phyloP scores from a whole-genome alignment of 2,329 filamentous ascomycete genomes.

The Epichloe amarillans region DNA sequence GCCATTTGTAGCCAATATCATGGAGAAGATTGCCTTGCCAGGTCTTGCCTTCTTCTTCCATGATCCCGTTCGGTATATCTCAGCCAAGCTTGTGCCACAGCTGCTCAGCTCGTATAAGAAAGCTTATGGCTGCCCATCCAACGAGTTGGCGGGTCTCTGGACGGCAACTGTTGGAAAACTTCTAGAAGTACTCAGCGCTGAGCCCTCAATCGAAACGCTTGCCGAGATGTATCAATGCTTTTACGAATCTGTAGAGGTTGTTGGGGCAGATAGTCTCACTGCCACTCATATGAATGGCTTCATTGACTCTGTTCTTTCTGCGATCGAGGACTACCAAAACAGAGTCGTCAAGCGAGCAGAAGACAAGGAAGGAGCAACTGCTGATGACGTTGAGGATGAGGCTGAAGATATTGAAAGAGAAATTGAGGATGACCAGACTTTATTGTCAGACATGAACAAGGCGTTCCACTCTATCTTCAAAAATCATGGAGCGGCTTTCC shows the following conservation, averaged over 20 bases:
- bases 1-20: conserved; percentile 80
- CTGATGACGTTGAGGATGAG: conserved; percentile 82
- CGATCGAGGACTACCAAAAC: conserved; percentile 84
- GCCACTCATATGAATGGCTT: conserved; percentile 72
- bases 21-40: conserved; percentile 91
- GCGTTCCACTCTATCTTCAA: conserved; percentile 99
- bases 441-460: conserved; percentile 99
- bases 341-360: conserved; percentile 75
- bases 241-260: conserved; percentile 92
- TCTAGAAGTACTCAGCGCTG: conserved; percentile 81
- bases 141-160: conserved; percentile 74
- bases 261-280: conserved; percentile 72
- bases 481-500: conserved; percentile 75
- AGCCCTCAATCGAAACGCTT: conserved; percentile 89
- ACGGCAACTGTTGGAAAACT: conserved; percentile 75
- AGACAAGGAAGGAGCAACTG: conserved; percentile 58
- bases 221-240: conserved; percentile 99
- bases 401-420: conserved; percentile 78
- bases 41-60: conserved; percentile 98
- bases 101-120: conserved; percentile 91
- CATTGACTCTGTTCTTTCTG: conserved; percentile 71
- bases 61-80: conserved; percentile 88
- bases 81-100: conserved; percentile 87
- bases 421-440: conserved; percentile 92
- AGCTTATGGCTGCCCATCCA: conserved; percentile 68